A percentile compares a stretch with the other conserved stretches of the same genome.
These are phyloP conservation scores for Hymenochaete sp. DNA, from an alignment of 1,284 basidiomycete species.

Conservation along the genomic window DNA sequence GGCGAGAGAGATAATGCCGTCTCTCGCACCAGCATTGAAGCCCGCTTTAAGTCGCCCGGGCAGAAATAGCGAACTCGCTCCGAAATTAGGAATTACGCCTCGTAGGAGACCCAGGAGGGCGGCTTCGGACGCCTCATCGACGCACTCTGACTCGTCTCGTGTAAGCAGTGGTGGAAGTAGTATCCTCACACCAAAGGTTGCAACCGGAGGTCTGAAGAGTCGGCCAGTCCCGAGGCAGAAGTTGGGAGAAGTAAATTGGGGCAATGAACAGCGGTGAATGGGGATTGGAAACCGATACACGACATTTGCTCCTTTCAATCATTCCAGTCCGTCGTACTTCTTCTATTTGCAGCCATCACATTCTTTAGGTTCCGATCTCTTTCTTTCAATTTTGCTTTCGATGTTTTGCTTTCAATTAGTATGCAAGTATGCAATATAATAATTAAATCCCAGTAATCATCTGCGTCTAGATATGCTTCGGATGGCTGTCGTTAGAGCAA, in stretches of 20 bases:
- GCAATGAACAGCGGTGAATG: slow-evolving; percentile 18
- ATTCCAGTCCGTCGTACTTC: slow-evolving; percentile 9
- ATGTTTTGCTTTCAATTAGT: slow-evolving; percentile 2
- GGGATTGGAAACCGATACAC: neutral
- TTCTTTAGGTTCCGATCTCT: slow-evolving; percentile 3
- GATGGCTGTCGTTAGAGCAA: no score
- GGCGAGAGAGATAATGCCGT: slow-evolving; percentile 73
- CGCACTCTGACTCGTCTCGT: slow-evolving; percentile 20
- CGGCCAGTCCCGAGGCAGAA: slow-evolving; percentile 32
- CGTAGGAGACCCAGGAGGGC: slow-evolving; percentile 53
- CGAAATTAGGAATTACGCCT: slow-evolving; percentile 44
- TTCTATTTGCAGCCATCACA: neutral
- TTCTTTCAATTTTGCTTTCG: neutral
- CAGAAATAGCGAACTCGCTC: slow-evolving; percentile 30
- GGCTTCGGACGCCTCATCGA: slow-evolving; percentile 55
- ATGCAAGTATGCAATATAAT: slow-evolving; percentile 8
- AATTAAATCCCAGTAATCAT: neutral
- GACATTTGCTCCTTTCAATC: neutral
- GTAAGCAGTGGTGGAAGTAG: slow-evolving; percentile 13
- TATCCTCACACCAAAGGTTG: slow-evolving; percentile 11
- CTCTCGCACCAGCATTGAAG: slow-evolving; percentile 57
- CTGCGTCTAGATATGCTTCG: no score
- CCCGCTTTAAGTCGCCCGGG: slow-evolving; percentile 34
- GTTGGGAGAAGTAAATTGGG: slow-evolving; percentile 47
- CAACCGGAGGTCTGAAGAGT: slow-evolving; percentile 21